Evolutionary conservation across 2,329 filamentous ascomycete species (phyloP).

Genomic region (Penicillium freii): DNA sequence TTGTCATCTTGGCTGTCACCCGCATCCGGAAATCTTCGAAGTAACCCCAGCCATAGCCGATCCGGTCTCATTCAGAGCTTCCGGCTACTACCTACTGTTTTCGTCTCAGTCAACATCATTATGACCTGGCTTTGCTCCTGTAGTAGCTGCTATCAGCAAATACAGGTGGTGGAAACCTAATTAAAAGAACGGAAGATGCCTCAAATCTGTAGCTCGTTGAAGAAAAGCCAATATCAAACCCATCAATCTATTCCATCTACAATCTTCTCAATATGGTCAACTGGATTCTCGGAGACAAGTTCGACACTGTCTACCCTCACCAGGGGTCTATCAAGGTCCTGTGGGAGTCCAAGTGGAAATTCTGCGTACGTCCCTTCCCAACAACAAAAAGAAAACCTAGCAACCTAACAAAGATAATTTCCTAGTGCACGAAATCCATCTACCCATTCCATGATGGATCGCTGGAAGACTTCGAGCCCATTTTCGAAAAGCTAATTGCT

Average conservation of each 20-base stretch:
- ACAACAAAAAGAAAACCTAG: not conserved
- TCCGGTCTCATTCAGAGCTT: not conserved
- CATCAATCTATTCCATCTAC: not conserved
- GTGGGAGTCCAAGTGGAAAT: slow-evolving; percentile 76
- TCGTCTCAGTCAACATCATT: not conserved
- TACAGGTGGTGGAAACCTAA: not conserved
- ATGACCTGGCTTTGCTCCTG: not conserved
- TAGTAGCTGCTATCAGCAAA: not conserved
- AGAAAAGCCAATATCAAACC: not conserved
- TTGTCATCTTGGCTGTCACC: not conserved
- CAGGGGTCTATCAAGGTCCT: slow-evolving; percentile 60
- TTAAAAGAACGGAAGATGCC: not conserved
- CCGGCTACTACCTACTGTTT: not conserved
- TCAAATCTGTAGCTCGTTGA: not conserved
- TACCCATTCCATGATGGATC: slow-evolving; percentile 74
- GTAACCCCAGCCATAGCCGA: not conserved
- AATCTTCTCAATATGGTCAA: slow-evolving; percentile 18
- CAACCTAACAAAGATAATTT: slow-evolving; percentile 17
- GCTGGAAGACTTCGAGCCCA: slow-evolving; percentile 66
- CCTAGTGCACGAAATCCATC: slow-evolving; percentile 57
- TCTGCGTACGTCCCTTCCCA: slow-evolving; percentile 51
- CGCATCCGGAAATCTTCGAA: slow-evolving; percentile 3
- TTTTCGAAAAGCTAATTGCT: slow-evolving; percentile 63
- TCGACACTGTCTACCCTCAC: slow-evolving; percentile 53
- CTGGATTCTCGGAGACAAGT: slow-evolving; percentile 47